Base-by-base conservation (phyloP, 73 alveolate genomes). In the Blepharisma stoltei region DNA sequence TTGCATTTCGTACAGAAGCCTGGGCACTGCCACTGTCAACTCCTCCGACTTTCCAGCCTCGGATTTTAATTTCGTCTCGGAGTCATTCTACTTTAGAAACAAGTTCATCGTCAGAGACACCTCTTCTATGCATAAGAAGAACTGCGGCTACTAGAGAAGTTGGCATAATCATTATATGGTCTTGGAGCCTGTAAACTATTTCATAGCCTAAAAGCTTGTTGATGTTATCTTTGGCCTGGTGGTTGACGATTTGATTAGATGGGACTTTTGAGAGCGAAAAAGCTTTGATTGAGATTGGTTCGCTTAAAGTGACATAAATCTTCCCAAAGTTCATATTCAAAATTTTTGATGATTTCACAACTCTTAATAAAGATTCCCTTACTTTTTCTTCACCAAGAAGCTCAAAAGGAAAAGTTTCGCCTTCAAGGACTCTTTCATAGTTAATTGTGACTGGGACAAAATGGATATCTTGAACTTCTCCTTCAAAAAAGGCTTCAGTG, bases 341-440 rank as follows among this genome's bases (percentile, higher is more conserved):
- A 27, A 87, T 88, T 68, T 78, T 79, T 8, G 83, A 87, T 6
- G 97, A 96, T 45, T 79, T 79, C 11, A 93, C 76, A 41, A 93
- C 81, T 82, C 98, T 83, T 0, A 86, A 43, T 38, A 93, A 69
- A 54, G 97, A 84, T 78, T 93, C 98, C 54, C 89, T 91, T 32
- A 93, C 97, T 76, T 91, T 93, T 55, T 91, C 91, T 60, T 89
- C 97, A 3, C 98, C 98, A 23, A 87, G 60, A 38, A 93, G 83
- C 82, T 93, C 98, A 37, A 70, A 75, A 23, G 98, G 98, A 85
- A 88, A 93, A 14, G 97, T 91, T 50, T 93, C 96, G 37, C 96
- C 98, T 82, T 93, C 98, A 44, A 91, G 80, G n/a, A 94, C 92
- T 71, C 95, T 81, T 27, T 93, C 90, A 79, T 93, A 93, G 80